These are phyloP conservation scores for Hypoxylon lenormandii DNA, from an alignment of 495 filamentous ascomycete genomes.

Conservation along the genomic window DNA sequence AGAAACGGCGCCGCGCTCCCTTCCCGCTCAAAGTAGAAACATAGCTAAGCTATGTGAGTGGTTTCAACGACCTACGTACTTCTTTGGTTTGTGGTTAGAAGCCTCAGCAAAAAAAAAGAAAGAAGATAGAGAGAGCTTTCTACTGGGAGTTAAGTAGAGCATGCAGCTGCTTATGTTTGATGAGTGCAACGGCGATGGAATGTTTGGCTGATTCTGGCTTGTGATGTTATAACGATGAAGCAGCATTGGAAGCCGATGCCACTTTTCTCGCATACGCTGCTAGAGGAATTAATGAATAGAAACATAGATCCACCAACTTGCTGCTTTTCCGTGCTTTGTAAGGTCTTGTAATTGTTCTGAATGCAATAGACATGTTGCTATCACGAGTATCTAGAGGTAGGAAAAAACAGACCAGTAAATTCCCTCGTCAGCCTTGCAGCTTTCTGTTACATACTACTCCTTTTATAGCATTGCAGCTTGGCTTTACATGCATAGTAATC, in stretches of 20 bases:
- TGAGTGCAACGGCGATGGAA: constrained; percentile 37
- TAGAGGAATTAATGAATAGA: constrained; percentile 44
- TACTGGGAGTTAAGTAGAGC: constrained; percentile 21
- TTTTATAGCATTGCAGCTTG: neutral
- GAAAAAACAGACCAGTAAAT: neutral
- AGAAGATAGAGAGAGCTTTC: constrained; percentile 19
- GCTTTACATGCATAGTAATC: neutral
- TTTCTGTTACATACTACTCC: neutral
- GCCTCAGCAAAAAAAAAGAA: constrained; percentile 1
- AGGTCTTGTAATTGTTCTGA: neutral
- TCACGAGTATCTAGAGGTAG: no score
- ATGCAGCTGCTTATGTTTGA: constrained; percentile 41
- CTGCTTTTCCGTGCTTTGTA: neutral
- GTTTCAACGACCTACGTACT: constrained; percentile 3
- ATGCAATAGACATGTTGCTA: no score
- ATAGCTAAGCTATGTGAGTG: neutral
- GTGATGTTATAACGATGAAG: constrained; percentile 25
- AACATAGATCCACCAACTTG: constrained; percentile 28
- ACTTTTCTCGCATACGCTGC: constrained; percentile 1
- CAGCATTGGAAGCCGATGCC: constrained; percentile 21
- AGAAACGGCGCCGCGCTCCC: constrained; percentile 48
- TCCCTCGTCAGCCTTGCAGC: neutral
- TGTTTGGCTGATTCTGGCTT: constrained; percentile 26
- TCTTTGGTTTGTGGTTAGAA: constrained; percentile 18
- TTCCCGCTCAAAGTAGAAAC: constrained; percentile 25